Percentiles rank a stretch among this genome's conserved stretches.
phyloP scores from a whole-genome alignment of 139 green algal genomes.

The Coelastrella sp. region DNA sequence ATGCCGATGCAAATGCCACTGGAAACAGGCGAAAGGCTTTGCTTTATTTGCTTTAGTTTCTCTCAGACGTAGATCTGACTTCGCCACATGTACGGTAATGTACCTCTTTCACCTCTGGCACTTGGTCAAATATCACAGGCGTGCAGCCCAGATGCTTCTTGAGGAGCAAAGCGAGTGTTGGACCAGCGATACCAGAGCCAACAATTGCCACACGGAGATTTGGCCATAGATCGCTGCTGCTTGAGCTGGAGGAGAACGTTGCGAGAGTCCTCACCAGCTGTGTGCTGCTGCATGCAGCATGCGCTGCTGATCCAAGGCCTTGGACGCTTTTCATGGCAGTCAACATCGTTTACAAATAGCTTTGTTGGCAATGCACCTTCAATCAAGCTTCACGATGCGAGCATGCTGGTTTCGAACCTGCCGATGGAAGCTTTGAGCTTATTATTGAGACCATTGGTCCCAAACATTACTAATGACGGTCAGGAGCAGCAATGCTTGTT shows the following conservation, averaged over 20 bases:
- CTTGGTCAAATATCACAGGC: slow-evolving; percentile 22
- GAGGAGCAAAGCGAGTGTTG: slow-evolving; percentile 7
- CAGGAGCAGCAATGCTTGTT: no score
- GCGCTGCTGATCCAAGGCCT: neutral
- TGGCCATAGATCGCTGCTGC: neutral
- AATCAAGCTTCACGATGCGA: no score
- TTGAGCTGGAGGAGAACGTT: neutral
- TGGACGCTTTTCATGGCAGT: no score
- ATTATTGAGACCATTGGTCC: no score
- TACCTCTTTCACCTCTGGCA: slow-evolving; percentile 34
- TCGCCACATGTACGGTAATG: neutral
- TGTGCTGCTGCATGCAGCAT: neutral
- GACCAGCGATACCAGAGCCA: slow-evolving; percentile 7
- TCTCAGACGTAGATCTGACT: neutral
- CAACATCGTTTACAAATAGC: no score
- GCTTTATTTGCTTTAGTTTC: neutral
- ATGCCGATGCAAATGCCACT: no score
- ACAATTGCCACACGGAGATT: slow-evolving; percentile 19
- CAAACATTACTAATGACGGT: no score
- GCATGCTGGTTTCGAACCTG: no score
- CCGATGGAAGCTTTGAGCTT: no score
- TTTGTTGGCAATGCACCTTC: no score
- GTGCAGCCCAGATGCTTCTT: slow-evolving; percentile 33
- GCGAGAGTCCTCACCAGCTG: no score
- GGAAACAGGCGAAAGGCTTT: neutral